These are phyloP conservation scores for Skeletonema grethae DNA, from an alignment of 108 stramenopile species.

Conservation along the genomic window DNA sequence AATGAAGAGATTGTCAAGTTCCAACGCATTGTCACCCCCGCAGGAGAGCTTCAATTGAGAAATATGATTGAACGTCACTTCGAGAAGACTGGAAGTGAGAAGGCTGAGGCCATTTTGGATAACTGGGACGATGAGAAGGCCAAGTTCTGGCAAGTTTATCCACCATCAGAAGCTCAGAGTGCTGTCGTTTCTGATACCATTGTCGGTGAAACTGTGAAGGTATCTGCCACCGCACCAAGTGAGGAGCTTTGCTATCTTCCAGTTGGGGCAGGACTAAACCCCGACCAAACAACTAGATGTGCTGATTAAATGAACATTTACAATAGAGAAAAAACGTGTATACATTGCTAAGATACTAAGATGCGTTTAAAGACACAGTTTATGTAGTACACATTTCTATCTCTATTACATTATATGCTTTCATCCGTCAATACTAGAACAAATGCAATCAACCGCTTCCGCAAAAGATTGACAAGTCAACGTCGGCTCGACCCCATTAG, in stretches of 20 bases:
- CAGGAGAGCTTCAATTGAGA: conserved; percentile 80
- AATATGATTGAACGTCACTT: conserved; percentile 89
- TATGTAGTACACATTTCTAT: too few relatives aligned
- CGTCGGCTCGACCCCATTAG: conserved; percentile 33
- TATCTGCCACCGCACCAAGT: conserved; percentile 81
- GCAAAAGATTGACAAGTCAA: conserved; percentile 53
- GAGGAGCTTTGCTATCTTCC: conserved; percentile 86
- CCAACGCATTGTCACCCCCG: conserved; percentile 68
- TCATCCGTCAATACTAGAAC: not conserved
- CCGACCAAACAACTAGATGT: conserved; percentile 83
- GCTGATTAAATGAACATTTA: conserved; percentile 60
- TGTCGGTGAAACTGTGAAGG: conserved; percentile 50
- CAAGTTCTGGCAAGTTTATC: conserved; percentile 92
- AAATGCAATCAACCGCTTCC: conserved; percentile 71
- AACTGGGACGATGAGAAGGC: conserved; percentile 81
- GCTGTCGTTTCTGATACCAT: conserved; percentile 54
- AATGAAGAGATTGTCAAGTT: conserved; percentile 91
- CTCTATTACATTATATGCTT: too few relatives aligned
- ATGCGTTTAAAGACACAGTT: not conserved
- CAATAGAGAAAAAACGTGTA: not conserved
- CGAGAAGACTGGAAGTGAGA: conserved; percentile 87
- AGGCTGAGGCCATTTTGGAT: conserved; percentile 82
- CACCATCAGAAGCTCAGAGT: conserved; percentile 76
- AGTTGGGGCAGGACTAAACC: conserved; percentile 65
- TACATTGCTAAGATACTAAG: not conserved